Conservation (phyloP, 805 yeast genomes). For the Candida michaelii region DNA sequence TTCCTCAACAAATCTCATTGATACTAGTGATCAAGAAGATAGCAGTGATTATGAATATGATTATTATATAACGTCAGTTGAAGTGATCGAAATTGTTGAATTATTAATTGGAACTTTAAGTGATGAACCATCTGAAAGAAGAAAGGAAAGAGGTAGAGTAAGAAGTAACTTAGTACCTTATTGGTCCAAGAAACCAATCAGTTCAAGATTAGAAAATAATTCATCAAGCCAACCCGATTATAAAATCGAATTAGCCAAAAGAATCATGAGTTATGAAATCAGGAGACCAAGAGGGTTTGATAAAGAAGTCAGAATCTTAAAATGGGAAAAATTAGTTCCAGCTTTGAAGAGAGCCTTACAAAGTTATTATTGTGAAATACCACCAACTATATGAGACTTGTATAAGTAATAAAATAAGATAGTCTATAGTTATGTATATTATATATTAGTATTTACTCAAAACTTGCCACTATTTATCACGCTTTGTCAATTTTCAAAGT, state of each 20-base stretch:
- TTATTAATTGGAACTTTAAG: constrained; percentile 52
- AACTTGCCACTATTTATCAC: too few species aligned
- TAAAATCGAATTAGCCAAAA: constrained; percentile 56
- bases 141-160: constrained; percentile 65
- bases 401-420: not conserved
- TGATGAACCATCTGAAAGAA: constrained; percentile 48
- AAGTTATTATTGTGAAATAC: constrained; percentile 62
- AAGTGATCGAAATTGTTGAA: constrained; percentile 65
- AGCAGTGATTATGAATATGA: constrained; percentile 26
- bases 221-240: constrained; percentile 29
- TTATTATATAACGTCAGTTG: constrained; percentile 63
- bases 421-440: not conserved
- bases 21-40: constrained; percentile 5
- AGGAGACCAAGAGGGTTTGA: constrained; percentile 70
- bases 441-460: too few species aligned
- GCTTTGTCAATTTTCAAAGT: too few species aligned
- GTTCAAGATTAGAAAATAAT: constrained; percentile 40
- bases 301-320: constrained; percentile 61
- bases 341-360: constrained; percentile 64
- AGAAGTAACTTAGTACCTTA: constrained; percentile 66
- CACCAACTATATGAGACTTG: constrained; percentile 21
- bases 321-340: constrained; percentile 59
- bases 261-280: constrained; percentile 62
- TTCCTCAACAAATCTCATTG: constrained; percentile 5
- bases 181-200: constrained; percentile 62